A percentile compares a stretch with the other conserved stretches of the same genome.
Evolutionary conservation across 2,329 filamentous ascomycete genomes (phyloP).

Genomic region (Madurella fahalii): DNA sequence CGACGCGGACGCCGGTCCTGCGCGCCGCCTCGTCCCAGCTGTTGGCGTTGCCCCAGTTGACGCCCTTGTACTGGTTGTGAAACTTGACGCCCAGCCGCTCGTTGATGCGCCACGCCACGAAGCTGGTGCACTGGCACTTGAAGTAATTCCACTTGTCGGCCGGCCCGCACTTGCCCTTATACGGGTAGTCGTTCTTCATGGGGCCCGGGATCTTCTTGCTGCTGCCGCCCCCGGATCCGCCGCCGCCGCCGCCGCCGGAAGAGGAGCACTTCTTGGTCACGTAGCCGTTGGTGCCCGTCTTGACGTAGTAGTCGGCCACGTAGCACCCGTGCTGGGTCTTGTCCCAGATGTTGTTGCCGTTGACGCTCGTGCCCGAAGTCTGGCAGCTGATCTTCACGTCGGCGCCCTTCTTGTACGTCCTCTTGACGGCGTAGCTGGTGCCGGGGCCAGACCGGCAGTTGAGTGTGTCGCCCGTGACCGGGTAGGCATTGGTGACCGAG

Average conservation of each 20-base stretch:
- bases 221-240: not conserved
- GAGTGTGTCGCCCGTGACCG: constrained; percentile 15
- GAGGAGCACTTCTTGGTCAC: constrained; percentile 14
- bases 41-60: constrained; percentile 18
- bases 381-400: constrained; percentile 19
- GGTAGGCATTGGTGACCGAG: constrained; percentile 12
- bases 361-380: constrained; percentile 13
- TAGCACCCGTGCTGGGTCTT: constrained; percentile 22
- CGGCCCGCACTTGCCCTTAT: constrained; percentile 12
- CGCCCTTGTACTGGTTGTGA: constrained; percentile 19
- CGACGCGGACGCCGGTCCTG: constrained; percentile 10
- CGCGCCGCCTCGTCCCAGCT: constrained; percentile 16
- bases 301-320: constrained; percentile 21
- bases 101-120: constrained; percentile 21
- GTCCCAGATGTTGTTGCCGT: constrained; percentile 21
- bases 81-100: constrained; percentile 17
- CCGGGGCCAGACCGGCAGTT: constrained; percentile 20
- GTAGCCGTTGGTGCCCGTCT: constrained; percentile 18
- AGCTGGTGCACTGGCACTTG: constrained; percentile 19
- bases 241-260: no score
- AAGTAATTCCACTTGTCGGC: constrained; percentile 18
- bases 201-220: constrained; percentile 13
- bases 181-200: constrained; percentile 19
- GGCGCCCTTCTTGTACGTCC: constrained; percentile 22
- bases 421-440: constrained; percentile 18